phyloP scores from a whole-genome alignment of 345 rosid species.

The Firmiana major region DNA sequence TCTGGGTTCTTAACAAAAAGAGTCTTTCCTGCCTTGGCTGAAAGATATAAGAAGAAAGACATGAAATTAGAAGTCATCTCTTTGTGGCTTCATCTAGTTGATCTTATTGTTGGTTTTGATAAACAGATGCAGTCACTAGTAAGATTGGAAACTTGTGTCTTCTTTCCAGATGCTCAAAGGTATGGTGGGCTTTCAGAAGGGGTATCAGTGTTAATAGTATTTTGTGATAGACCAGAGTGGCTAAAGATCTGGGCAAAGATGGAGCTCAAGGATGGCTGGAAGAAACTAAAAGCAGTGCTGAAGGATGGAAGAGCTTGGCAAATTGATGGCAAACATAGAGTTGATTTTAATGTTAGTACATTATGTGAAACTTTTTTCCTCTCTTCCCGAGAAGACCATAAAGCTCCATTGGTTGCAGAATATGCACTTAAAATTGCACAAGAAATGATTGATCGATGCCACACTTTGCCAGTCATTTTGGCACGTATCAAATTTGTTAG shows the following conservation, averaged over 20 bases:
- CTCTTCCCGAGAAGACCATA: conserved; percentile 51
- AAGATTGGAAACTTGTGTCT: conserved; percentile 43
- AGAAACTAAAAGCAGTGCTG: conserved; percentile 52
- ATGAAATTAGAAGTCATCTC: conserved; percentile 44
- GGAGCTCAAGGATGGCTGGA: conserved; percentile 70
- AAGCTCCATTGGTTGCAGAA: conserved; percentile 61
- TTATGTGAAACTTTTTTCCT: conserved; percentile 42
- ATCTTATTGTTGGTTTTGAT: conserved; percentile 68
- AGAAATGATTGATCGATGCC: conserved; percentile 58
- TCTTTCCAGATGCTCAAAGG: conserved; percentile 33
- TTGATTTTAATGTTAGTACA: conserved; percentile 15
- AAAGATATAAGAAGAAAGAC: conserved; percentile 41
- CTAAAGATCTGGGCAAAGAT: conserved; percentile 78
- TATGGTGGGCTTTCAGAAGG: conserved; percentile 32
- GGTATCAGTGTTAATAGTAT: conserved; percentile 45
- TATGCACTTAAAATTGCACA: conserved; percentile 41
- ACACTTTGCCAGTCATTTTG: conserved; percentile 36
- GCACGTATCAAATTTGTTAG: conserved; percentile 52
- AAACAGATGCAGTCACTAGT: conserved; percentile 52
- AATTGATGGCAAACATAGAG: conserved; percentile 20
- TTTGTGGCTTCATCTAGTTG: conserved; percentile 73
- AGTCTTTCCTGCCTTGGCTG: conserved; percentile 46
- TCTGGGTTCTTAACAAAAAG: conserved; percentile 52
- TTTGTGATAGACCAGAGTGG: conserved; percentile 61
- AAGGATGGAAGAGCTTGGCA: conserved; percentile 57